Percentiles rank a stretch among this genome's conserved stretches.
These are phyloP conservation scores for Echites panduratus DNA, from an alignment of 257 asterid genomes.

Conservation along the genomic window DNA sequence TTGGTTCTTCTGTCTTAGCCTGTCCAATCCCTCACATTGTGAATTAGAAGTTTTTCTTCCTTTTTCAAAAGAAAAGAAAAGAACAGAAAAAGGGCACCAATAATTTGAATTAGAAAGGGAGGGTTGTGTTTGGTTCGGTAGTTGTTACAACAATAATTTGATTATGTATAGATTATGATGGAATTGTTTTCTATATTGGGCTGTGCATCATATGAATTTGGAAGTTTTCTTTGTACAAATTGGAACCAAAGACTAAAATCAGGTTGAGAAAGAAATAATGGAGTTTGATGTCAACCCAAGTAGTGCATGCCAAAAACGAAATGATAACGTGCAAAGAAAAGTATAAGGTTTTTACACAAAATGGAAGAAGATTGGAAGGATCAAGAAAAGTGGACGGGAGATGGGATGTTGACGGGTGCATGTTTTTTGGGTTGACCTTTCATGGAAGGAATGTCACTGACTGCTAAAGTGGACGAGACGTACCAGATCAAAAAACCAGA, in stretches of 20 bases:
- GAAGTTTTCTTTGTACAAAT: neutral
- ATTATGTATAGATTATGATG: neutral
- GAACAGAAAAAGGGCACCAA: no score
- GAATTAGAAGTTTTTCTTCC: no score
- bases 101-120: neutral
- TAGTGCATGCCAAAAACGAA: neutral
- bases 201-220: neutral
- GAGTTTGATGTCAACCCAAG: no score
- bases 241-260: neutral
- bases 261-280: neutral
- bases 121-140: neutral
- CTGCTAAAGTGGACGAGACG: constrained; percentile 4
- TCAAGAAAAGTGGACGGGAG: neutral
- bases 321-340: neutral
- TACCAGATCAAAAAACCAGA: neutral
- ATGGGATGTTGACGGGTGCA: neutral
- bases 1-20: neutral
- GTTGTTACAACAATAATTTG: neutral
- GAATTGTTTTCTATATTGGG: neutral
- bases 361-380: neutral
- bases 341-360: neutral
- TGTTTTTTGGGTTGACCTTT: constrained; percentile 16
- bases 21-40: neutral
- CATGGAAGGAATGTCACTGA: neutral
- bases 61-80: no score